Evolutionary conservation across 2,329 filamentous ascomycete genomes (phyloP), one percentile per base, ranked within the genome.

Genomic region (Samsoniella hepiali): DNA sequence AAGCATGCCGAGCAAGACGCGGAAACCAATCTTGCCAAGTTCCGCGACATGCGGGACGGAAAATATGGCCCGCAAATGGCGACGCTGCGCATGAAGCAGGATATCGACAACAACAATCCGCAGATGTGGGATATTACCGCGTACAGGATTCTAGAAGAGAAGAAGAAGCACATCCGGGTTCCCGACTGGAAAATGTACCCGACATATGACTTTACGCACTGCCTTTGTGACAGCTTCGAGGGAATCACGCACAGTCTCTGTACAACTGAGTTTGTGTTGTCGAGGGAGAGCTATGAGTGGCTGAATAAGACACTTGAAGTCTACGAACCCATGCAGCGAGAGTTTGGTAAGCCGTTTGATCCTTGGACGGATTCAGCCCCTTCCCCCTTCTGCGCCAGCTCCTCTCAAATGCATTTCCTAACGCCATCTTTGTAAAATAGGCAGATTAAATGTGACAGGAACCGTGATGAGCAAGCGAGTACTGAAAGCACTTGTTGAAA

Each of bases 41-140:
- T 98, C 75, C 83, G 91, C 66, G 91, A 87, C 53, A 98, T 98
- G 94, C 84, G 88, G 58, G 92, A 96, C 72, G 94, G 94, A 27
- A 91, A 94, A 76, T 97, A 97, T 77, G 88, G 90, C 74, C 88
- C 92, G 0, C 86, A 53, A 34, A 36, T 32, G 6, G 88, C 70
- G 88, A 92, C 74, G 93, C 92, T 2, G 60, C 88, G 94, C 66
- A 97, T 98, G 93, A 96, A 96, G 80, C 91, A 96, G 81, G 85
- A 91, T 67, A 91, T 91, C 66, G 85, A 86, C 58, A 88, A 89
- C 69, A 88, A 89, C 42, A 97, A 97, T 74, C 93, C 93, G 7
- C 91, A 96, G 76, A 93, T 97, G 91, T 97, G 93, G 94, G 94
- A 98, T 80, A 78, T 97, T 59, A 90, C 91, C 1, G 94, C 94